Evolutionary conservation across 305 asterid genomes (phyloP).

Genomic region (Rubia tinctorum): DNA sequence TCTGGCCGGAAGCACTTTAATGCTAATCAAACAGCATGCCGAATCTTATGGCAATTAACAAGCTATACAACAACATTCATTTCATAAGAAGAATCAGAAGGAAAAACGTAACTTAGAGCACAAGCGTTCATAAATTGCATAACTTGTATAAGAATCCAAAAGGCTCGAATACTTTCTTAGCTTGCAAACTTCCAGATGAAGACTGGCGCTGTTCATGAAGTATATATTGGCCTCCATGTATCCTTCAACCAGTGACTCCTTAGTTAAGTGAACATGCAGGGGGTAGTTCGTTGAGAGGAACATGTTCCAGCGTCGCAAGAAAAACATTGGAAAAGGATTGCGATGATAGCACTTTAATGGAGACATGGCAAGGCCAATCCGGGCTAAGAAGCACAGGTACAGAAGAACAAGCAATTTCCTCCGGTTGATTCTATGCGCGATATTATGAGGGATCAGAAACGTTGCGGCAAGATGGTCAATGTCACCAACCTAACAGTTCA

Average conservation of each 20-base stretch:
- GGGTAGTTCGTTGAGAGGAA: constrained; percentile 98
- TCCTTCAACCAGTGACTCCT: constrained; percentile 98
- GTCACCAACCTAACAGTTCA: constrained; percentile 78
- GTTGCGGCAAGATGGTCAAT: constrained; percentile 98
- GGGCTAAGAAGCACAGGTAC: constrained; percentile 88
- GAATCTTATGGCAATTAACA: too few species aligned
- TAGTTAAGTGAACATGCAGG: constrained; percentile 92
- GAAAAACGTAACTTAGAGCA: too few species aligned
- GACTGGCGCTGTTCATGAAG: too few species aligned
- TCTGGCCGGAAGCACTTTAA: too few species aligned
- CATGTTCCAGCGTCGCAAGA: constrained; percentile 90
- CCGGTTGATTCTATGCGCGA: constrained; percentile 95
- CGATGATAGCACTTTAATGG: constrained; percentile 99
- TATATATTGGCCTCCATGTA: constrained; percentile 30
- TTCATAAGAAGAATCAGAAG: too few species aligned
- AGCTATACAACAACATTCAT: too few species aligned
- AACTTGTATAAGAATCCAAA: too few species aligned
- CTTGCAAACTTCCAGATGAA: too few species aligned
- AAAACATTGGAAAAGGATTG: constrained; percentile 90
- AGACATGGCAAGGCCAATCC: constrained; percentile 99
- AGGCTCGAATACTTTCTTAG: too few species aligned
- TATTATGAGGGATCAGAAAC: constrained; percentile 84
- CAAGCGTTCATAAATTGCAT: too few species aligned
- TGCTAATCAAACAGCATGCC: too few species aligned
- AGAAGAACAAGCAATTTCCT: constrained; percentile 97